Conservation (phyloP, 768 basidiomycete species). For the Cystobasidium tubakii region DNA sequence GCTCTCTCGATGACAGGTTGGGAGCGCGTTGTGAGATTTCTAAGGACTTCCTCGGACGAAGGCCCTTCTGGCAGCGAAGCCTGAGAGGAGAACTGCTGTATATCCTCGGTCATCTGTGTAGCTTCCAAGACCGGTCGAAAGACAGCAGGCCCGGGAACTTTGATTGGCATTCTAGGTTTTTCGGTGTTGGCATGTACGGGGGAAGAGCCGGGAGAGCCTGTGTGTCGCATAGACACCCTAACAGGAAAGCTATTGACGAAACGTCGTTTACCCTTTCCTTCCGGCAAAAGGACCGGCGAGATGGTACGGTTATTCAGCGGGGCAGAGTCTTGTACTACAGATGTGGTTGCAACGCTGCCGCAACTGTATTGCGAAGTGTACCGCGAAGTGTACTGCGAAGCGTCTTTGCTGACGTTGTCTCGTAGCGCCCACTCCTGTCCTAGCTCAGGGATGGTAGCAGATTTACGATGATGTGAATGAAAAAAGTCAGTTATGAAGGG, state of each 20-base stretch:
- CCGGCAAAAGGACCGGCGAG: not conserved
- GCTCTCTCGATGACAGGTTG: not conserved
- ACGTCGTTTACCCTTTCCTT: not conserved
- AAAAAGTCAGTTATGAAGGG: not conserved
- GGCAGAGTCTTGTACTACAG: not conserved
- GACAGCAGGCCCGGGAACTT: not conserved
- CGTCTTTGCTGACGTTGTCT: not conserved
- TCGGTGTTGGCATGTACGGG: constrained; percentile 7
- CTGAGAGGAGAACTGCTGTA: constrained; percentile 17
- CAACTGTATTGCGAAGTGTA: not conserved
- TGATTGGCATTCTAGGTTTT: constrained; percentile 16
- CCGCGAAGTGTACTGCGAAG: not conserved
- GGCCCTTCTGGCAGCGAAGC: not conserved
- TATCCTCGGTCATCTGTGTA: constrained; percentile 7
- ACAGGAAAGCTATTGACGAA: too few relatives aligned
- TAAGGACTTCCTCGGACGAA: not conserved
- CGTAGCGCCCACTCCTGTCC: not conserved
- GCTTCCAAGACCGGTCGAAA: not conserved
- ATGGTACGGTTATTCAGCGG: not conserved
- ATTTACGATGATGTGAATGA: not conserved
- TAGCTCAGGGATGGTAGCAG: not conserved
- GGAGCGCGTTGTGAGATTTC: not conserved
- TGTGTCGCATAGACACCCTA: not conserved
- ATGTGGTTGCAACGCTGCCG: not conserved
- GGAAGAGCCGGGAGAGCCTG: not conserved